Percentiles rank a stretch among this genome's conserved stretches.
Conservation (phyloP, 1,284 basidiomycete genomes). For the Cronartium quercuum region DNA sequence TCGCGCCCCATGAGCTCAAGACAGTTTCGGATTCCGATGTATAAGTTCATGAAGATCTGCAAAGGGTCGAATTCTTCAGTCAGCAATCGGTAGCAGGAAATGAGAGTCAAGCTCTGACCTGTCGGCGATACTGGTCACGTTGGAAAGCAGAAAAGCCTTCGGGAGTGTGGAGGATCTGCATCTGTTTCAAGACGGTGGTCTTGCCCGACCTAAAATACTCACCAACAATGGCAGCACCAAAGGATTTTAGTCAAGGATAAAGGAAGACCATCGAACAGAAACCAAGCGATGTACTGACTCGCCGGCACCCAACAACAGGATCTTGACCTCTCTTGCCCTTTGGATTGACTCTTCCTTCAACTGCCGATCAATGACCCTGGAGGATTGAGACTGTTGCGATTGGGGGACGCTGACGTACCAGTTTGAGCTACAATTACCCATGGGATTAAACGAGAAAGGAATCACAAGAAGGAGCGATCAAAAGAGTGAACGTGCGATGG, state of each 20-base stretch:
- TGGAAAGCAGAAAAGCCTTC: no score
- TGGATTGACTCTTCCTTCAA: not conserved
- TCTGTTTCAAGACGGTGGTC: slow-evolving; percentile 48
- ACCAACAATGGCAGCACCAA: no score
- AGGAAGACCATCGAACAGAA: no score
- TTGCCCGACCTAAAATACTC: no score
- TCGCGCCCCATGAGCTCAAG: not conserved
- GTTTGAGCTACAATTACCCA: not conserved
- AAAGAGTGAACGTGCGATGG: not conserved
- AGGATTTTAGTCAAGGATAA: no score
- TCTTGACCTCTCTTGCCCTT: slow-evolving; percentile 42
- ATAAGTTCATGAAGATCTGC: not conserved
- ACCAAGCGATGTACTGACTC: no score
- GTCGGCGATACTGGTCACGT: no score
- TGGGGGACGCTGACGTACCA: not conserved
- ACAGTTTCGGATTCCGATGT: not conserved
- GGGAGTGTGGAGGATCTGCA: slow-evolving; percentile 48
- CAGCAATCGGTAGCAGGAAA: not conserved
- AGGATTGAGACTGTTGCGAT: not conserved
- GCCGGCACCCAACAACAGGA: slow-evolving; percentile 48
- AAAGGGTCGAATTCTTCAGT: not conserved
- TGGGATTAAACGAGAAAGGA: not conserved
- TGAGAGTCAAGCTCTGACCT: not conserved
- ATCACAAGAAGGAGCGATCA: not conserved
- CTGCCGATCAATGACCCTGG: not conserved